Evolutionary conservation across 2,329 filamentous ascomycete species (phyloP), one percentile per base, ranked within the genome.

Genomic region (Paecilomyces fulvus): DNA sequence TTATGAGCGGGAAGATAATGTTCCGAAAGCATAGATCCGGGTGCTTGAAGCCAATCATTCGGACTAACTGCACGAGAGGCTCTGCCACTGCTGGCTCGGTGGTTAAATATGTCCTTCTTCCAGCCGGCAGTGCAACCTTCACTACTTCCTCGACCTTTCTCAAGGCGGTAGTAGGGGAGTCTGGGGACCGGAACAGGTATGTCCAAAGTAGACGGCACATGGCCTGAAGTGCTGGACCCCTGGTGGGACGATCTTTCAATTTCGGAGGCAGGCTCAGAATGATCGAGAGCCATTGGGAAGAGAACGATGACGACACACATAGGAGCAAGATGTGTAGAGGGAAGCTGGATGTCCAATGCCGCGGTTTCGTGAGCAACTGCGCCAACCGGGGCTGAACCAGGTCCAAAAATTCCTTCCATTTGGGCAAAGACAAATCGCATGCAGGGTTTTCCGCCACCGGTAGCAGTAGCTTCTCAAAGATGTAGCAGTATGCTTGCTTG

Each of bases 1-100:
- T 96, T 67, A 99, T 88, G 37, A 99, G 77, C 2, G 92, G 94
- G 64, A 96, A 97, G n/a, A 99, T 90, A 61, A 97, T 88, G 51
- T 80, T 89, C 63, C 87, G 84, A 73, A 97, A 96, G 73, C 92
- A 97, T 61, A 95, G 87, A 65, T 99, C 94, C 54, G 92, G 92
- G 64, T 95, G 85, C 67, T 90, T 95, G 76, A 88, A 96, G 2
- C 92, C 95, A 66, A 99, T 91, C 66, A 96, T 91, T 31, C 95
- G 85, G 59, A 97, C 92, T 30, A 97, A 85, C 65, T 97, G 92
- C 56, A 97, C 92, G 61, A 97, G 76, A 1, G 94, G 92, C 51
- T 96, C 92, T 1, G 89, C 87, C 58, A 95, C 87, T n/a, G 85
- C 81, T 0, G 86, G 82, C 59, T 99, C 94, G 1, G 89, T 90